Evolutionary conservation across 257 asterid species (phyloP).

Genomic region (Plantago ovata): DNA sequence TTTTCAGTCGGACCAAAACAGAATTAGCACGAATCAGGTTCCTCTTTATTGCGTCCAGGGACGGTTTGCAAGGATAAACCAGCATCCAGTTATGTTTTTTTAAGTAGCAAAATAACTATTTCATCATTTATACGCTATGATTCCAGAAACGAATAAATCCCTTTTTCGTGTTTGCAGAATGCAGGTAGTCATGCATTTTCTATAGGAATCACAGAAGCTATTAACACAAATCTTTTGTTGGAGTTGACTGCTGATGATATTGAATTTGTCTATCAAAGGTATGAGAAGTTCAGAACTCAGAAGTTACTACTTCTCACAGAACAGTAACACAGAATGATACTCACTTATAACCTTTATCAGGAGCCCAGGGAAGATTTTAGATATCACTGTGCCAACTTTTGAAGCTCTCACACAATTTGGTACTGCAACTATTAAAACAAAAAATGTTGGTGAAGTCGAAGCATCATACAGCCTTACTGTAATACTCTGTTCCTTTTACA

Average conservation of each 20-base stretch:
- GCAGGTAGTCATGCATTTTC: conserved; percentile 84
- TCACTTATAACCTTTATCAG: no score
- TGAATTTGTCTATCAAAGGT: conserved; percentile 93
- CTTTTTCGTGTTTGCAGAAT: conserved; percentile 47
- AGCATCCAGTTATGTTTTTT: conserved; percentile 87
- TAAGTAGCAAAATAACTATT: conserved; percentile 19
- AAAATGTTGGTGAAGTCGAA: conserved; percentile 85
- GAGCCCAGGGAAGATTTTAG: conserved; percentile 88
- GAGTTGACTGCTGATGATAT: conserved; percentile 94
- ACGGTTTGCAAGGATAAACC: conserved; percentile 93
- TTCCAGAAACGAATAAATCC: conserved; percentile 21
- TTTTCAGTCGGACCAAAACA: conserved; percentile 84
- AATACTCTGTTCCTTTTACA: conserved; percentile 16
- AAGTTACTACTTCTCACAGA: no score
- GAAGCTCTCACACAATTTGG: conserved; percentile 95
- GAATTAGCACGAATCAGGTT: conserved; percentile 79
- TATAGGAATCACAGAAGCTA: conserved; percentile 86
- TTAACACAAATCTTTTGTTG: conserved; percentile 81
- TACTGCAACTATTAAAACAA: conserved; percentile 77
- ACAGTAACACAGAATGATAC: no score
- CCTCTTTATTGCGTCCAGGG: conserved; percentile 89
- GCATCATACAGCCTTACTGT: conserved; percentile 99
- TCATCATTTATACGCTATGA: conserved; percentile 8
- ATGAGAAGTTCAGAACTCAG: no score
- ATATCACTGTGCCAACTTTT: conserved; percentile 73